phyloP scores from a whole-genome alignment of 1,284 basidiomycete genomes.

The Sanghuangporus sanghuang region DNA sequence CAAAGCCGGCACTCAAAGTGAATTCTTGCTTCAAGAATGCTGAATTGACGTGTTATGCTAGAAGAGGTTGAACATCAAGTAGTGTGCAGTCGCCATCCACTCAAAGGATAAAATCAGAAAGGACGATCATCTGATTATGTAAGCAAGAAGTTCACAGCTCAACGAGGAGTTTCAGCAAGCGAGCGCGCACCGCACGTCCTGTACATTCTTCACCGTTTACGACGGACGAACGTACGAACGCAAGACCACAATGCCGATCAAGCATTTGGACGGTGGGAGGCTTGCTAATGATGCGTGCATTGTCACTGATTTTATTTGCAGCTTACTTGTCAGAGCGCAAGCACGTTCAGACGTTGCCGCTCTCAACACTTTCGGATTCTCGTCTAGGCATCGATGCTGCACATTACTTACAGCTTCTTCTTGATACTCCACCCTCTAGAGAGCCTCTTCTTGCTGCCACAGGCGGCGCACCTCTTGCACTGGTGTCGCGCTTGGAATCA shows the following conservation, averaged over 20 bases:
- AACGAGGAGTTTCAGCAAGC: not conserved
- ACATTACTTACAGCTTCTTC: constrained; percentile 81
- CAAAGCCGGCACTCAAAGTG: no score
- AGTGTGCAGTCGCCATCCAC: not conserved
- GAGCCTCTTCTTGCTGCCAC: constrained; percentile 93
- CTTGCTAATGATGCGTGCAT: not conserved
- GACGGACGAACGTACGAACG: not conserved
- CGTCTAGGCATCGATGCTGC: constrained; percentile 96
- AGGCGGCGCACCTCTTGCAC: constrained; percentile 85
- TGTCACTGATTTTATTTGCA: not conserved
- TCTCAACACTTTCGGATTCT: constrained; percentile 84
- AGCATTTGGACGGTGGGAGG: constrained; percentile 27
- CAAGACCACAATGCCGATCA: constrained; percentile 24
- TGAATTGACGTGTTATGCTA: no score
- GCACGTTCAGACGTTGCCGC: constrained; percentile 77
- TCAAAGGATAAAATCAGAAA: not conserved
- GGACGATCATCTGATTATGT: not conserved
- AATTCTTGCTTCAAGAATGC: no score
- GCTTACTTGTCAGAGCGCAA: constrained; percentile 81
- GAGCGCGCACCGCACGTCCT: not conserved
- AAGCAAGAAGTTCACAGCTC: not conserved
- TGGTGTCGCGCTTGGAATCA: constrained; percentile 83
- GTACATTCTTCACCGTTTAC: not conserved
- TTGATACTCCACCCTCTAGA: constrained; percentile 69
- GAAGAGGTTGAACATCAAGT: no score